A percentile compares a stretch with the other conserved stretches of the same genome.
These are phyloP conservation scores for Capsella rubella DNA, from an alignment of 441 rosid genomes.

Conservation along the genomic window DNA sequence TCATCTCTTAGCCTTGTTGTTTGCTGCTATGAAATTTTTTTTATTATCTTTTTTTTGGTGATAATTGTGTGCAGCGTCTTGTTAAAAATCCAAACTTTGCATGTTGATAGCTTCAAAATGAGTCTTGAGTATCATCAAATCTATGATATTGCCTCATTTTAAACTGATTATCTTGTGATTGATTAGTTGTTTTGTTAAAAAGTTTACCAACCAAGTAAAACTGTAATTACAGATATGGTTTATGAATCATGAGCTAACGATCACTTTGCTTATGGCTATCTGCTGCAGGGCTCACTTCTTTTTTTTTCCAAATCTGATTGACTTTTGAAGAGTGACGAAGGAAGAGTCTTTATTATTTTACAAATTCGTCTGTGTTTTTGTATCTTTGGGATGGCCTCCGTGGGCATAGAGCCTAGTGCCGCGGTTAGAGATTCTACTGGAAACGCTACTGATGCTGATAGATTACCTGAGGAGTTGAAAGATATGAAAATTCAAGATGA, in stretches of 20 bases:
- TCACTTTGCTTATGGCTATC: neutral
- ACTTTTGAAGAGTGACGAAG: slow-evolving; percentile 42
- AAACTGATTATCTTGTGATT: neutral
- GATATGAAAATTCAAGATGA: slow-evolving; percentile 94
- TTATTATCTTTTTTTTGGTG: neutral
- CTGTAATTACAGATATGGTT: slow-evolving; percentile 6
- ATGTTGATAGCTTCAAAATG: slow-evolving; percentile 27
- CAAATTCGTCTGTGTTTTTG: slow-evolving; percentile 21
- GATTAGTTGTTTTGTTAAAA: neutral
- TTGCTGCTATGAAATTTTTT: neutral
- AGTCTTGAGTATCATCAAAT: slow-evolving; percentile 13
- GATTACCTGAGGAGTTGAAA: slow-evolving; percentile 86
- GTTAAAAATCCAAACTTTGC: slow-evolving; percentile 32
- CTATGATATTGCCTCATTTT: neutral
- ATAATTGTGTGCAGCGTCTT: neutral
- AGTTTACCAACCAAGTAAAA: neutral
- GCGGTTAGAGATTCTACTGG: slow-evolving; percentile 61
- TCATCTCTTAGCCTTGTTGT: slow-evolving; percentile 18
- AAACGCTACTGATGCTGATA: slow-evolving; percentile 66
- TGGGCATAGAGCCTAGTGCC: slow-evolving; percentile 58
- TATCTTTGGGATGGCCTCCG: slow-evolving; percentile 64
- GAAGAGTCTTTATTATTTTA: slow-evolving; percentile 13
- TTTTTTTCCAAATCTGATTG: slow-evolving; percentile 32
- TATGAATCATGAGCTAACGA: slow-evolving; percentile 5
- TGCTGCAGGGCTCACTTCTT: slow-evolving; percentile 36